A percentile compares a stretch with the other conserved stretches of the same genome.
phyloP scores from a whole-genome alignment of 306 rosid species.

The Prunus mume region DNA sequence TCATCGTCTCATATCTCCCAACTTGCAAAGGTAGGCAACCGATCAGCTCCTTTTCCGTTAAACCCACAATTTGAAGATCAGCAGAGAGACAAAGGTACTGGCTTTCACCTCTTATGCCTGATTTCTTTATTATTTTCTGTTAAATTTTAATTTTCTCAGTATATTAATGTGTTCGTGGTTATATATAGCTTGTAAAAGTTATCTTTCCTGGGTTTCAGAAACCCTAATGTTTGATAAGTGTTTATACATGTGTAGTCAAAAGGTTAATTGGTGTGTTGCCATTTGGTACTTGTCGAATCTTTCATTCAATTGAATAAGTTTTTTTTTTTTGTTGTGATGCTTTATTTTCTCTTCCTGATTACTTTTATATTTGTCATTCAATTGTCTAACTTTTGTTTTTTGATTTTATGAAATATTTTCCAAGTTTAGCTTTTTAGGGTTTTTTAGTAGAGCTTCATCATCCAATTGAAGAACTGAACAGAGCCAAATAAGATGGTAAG shows the following conservation, averaged over 20 bases:
- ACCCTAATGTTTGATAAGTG: not conserved
- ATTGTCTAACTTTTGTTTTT: not conserved
- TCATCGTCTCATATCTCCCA: not conserved
- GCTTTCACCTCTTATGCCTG: not conserved
- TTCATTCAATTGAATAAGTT: not conserved
- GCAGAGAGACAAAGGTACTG: not conserved
- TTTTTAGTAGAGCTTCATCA: not conserved
- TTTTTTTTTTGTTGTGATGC: not conserved
- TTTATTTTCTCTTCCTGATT: not conserved
- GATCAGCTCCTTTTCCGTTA: no score
- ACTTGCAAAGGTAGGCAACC: not conserved
- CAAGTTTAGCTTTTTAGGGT: constrained; percentile 15
- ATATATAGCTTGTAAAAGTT: not conserved
- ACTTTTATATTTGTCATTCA: not conserved
- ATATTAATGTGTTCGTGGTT: not conserved
- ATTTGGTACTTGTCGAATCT: not conserved
- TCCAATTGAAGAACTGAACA: constrained; percentile 11
- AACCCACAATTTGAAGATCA: no score
- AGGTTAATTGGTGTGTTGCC: not conserved
- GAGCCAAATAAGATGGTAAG: constrained; percentile 28
- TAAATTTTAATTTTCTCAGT: not conserved
- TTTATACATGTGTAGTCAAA: not conserved
- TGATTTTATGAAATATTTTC: no score
- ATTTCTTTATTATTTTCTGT: not conserved
- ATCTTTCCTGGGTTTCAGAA: constrained; percentile 3